Conservation (phyloP, 768 basidiomycete species). For the Lactarius sp. region DNA sequence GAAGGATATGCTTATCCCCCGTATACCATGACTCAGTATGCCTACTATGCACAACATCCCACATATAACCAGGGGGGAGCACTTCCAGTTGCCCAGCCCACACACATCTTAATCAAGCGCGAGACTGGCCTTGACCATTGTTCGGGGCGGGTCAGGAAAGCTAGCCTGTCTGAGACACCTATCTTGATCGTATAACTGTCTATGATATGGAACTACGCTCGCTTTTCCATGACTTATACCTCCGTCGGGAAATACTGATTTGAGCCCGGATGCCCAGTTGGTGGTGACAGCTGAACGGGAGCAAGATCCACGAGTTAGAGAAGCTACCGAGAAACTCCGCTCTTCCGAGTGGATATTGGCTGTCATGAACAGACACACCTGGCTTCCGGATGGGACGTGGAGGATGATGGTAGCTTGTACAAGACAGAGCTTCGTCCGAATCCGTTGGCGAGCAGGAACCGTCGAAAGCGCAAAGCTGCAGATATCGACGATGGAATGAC, state of each 20-base stretch:
- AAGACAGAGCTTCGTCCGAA: background rate
- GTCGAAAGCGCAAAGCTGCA: background rate
- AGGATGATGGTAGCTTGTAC: background rate
- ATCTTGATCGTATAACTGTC: too few relatives aligned
- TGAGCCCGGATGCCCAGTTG: too few relatives aligned
- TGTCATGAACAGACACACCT: background rate
- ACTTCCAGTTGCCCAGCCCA: too few relatives aligned
- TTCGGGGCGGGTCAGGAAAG: background rate
- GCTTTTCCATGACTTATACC: background rate
- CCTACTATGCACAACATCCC: too few relatives aligned
- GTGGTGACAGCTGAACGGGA: background rate
- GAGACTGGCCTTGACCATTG: background rate
- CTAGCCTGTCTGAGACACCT: background rate
- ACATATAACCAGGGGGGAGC: too few relatives aligned
- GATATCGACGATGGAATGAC: background rate
- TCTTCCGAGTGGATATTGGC: background rate
- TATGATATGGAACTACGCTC: background rate
- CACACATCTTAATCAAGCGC: too few relatives aligned
- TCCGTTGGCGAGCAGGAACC: background rate
- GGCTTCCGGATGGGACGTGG: background rate
- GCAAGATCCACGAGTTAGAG: background rate
- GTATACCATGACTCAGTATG: too few relatives aligned
- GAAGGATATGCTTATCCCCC: too few relatives aligned
- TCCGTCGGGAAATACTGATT: background rate
- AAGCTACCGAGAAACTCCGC: background rate